Evolutionary conservation across 2,329 filamentous ascomycete genomes (phyloP).

Genomic region (Alternaria arborescens): DNA sequence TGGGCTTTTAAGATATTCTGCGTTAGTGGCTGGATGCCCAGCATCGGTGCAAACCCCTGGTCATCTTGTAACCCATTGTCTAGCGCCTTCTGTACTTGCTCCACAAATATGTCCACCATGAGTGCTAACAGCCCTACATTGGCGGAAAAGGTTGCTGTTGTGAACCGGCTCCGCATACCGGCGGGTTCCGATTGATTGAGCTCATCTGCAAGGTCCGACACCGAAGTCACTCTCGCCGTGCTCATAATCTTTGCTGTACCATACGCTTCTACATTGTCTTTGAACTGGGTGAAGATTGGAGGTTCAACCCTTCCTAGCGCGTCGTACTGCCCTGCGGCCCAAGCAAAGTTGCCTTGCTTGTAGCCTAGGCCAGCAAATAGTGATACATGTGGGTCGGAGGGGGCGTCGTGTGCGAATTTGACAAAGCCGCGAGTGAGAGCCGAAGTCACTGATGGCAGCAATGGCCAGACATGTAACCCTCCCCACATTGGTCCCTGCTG

Average conservation of each 20-base stretch:
- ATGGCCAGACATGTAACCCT: conserved; percentile 3
- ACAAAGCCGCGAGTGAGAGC: conserved; percentile 2
- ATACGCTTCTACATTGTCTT: neutral
- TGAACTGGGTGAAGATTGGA: conserved; percentile 7
- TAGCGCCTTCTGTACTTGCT: conserved; percentile 4
- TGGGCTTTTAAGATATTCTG: conserved; percentile 1
- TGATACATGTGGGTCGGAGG: conserved; percentile 1
- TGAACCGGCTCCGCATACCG: conserved; percentile 3
- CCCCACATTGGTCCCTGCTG: conserved; percentile 27
- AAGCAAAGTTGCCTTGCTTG: conserved; percentile 7
- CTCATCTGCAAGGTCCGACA: conserved; percentile 5
- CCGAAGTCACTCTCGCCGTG: conserved; percentile 6
- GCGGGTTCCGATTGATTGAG: conserved; percentile 5
- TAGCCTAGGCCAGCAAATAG: conserved; percentile 6
- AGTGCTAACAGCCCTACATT: neutral
- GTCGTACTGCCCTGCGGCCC: conserved; percentile 1
- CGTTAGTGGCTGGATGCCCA: conserved; percentile 1
- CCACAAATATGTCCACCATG: neutral
- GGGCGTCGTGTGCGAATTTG: conserved; percentile 1
- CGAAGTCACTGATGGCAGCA: conserved; percentile 1
- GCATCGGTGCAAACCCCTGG: conserved; percentile 1
- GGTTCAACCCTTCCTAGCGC: conserved; percentile 1
- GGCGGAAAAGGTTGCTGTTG: neutral
- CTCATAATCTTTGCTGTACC: conserved; percentile 6
- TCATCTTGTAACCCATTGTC: neutral